Percentiles rank a stretch among this genome's conserved stretches.
Conservation (phyloP, 208 protist species). For the Leishmania lainsoni region DNA sequence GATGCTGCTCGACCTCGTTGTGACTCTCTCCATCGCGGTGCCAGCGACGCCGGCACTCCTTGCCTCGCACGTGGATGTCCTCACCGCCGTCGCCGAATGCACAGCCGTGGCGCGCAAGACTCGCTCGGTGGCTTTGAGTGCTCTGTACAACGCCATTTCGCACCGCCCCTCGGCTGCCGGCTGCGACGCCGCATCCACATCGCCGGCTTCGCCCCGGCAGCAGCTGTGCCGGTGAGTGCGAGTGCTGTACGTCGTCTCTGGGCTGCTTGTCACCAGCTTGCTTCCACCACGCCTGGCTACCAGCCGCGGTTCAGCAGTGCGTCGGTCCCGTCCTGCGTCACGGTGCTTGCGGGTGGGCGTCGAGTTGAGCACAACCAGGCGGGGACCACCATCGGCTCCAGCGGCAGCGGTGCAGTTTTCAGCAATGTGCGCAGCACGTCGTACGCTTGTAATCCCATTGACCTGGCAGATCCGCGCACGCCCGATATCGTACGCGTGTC, state of each 20-base stretch:
- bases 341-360: slow-evolving; percentile 29
- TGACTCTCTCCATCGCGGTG: slow-evolving; percentile 51
- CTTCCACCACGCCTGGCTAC: slow-evolving; percentile 12
- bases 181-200: background rate
- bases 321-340: slow-evolving; percentile 23
- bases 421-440: slow-evolving; percentile 36
- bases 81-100: slow-evolving; percentile 65
- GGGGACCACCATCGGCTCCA: slow-evolving; percentile 1
- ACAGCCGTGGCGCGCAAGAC: slow-evolving; percentile 43
- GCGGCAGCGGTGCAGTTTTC: slow-evolving; percentile 5
- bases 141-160: slow-evolving; percentile 46
- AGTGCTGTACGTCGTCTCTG: slow-evolving; percentile 26
- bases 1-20: slow-evolving; percentile 62
- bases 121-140: slow-evolving; percentile 50
- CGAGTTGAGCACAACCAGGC: slow-evolving; percentile 26
- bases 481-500: slow-evolving; percentile 75
- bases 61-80: slow-evolving; percentile 42
- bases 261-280: slow-evolving; percentile 27
- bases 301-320: slow-evolving; percentile 32
- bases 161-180: slow-evolving; percentile 15
- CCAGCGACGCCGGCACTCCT: slow-evolving; percentile 34
- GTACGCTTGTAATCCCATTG: slow-evolving; percentile 62
- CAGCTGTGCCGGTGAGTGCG: slow-evolving; percentile 14
- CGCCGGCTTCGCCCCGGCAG: background rate
- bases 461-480: slow-evolving; percentile 49